Base-by-base conservation (phyloP, 1,284 basidiomycete genomes). In the Apiotrichum sp. region DNA sequence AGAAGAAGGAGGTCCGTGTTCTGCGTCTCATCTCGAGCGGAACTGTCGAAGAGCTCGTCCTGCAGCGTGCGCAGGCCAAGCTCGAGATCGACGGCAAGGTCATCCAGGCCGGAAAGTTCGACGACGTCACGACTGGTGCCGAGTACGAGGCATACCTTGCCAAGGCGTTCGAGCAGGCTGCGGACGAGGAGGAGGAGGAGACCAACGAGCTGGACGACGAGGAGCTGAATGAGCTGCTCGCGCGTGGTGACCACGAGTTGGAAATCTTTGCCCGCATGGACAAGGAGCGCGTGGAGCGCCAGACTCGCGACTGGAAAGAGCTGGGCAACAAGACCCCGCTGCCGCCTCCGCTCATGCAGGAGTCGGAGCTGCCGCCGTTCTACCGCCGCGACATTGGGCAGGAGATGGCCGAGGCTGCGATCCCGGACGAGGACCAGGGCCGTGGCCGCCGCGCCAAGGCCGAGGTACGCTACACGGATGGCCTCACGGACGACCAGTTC, bases 31-130 rank as follows among this genome's bases (percentile, higher is more conserved):
- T 99, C 71, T 98, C 95, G 6, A 91, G 95, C 75, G 93, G 95
- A 79, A 96, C 91, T 64, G 93, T 98, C 14, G 96, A 98, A 76
- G 95, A 98, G 78, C 90, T 93, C 8, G 97, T 98, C 82, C 86
- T 96, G 64, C 88, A 89, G 47, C 85, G 93, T 62, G 96, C 96
- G 3, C 86, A 92, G 62, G 90, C 86, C 77, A 99, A 99, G 81
- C 86, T 98, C 51, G 95, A 97, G 70, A 96, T 99, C 71, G 96
- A 99, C 75, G 93, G 96, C 79, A 98, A 98, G 77, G 93, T 98
- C 78, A 96, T 97, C 69, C 93, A 97, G 79, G 95, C 95, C 52
- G 95, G 95, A 82, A 91, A 93, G 58, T 98, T 98, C 80, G 96
- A 99, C 77, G 96, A 98, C 77, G 95, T 97, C 77, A 96, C 93